Conservation (phyloP, 306 rosid species). For the Quercus agrifolia region DNA sequence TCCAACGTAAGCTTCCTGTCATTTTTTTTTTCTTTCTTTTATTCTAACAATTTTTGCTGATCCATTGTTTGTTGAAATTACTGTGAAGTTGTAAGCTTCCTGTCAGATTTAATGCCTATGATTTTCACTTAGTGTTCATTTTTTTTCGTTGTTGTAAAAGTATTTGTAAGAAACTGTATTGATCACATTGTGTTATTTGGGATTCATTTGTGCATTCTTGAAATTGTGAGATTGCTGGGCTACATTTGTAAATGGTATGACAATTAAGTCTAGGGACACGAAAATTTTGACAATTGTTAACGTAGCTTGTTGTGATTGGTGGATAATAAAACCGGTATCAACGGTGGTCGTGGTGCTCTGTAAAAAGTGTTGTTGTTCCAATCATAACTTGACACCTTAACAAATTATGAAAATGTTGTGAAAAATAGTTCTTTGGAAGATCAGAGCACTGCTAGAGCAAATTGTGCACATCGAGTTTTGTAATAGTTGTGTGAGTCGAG, state of each 20-base stretch:
- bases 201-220: not conserved
- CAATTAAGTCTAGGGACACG: too few relatives aligned
- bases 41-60: not conserved
- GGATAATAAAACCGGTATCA: too few relatives aligned
- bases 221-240: not conserved
- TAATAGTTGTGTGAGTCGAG: not conserved
- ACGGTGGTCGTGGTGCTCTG: too few relatives aligned
- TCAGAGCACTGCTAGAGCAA: not conserved
- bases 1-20: slow-evolving; percentile 36
- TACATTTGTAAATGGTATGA: not conserved
- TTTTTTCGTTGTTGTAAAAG: not conserved
- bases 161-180: not conserved
- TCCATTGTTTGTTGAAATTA: not conserved
- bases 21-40: not conserved
- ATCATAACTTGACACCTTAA: too few relatives aligned
- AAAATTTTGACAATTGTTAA: too few relatives aligned
- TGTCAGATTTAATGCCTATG: too few relatives aligned
- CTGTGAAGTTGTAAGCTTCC: too few relatives aligned
- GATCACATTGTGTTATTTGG: not conserved
- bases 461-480: not conserved
- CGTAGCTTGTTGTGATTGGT: too few relatives aligned
- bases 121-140: not conserved
- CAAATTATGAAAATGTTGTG: too few relatives aligned
- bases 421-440: too few relatives aligned
- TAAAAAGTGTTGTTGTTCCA: too few relatives aligned